Percentiles rank a stretch among this genome's conserved stretches.
These are phyloP conservation scores for Lathyrus tuberosus DNA, from an alignment of 306 rosid genomes.

Conservation along the genomic window DNA sequence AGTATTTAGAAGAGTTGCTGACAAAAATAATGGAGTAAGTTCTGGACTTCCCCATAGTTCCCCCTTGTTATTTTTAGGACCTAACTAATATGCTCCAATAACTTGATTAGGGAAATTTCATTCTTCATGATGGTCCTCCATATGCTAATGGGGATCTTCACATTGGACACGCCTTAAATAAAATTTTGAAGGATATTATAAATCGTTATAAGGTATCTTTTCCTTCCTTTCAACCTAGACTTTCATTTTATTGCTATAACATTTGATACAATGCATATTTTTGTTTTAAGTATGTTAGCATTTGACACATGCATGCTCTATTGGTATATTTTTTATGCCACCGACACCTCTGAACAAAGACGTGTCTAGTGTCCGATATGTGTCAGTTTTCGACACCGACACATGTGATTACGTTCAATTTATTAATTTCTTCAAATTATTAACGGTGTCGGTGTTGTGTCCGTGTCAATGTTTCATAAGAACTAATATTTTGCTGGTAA, in stretches of 20 bases:
- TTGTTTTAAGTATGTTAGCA: conserved; percentile 13
- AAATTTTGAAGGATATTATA: conserved; percentile 93
- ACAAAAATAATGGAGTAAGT: conserved; percentile 83
- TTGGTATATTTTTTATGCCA: conserved; percentile 6
- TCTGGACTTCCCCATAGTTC: conserved; percentile 28
- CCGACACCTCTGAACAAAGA: no score
- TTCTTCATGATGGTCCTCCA: conserved; percentile 98
- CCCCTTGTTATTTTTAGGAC: conserved; percentile 14
- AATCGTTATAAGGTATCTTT: conserved; percentile 87
- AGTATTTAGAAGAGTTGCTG: conserved; percentile 72
- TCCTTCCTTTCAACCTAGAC: conserved; percentile 22
- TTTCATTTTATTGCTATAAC: conserved; percentile 23
- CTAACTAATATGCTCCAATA: conserved; percentile 40
- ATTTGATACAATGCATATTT: conserved; percentile 3
- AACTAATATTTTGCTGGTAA: conserved; percentile 20
- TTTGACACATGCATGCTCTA: conserved; percentile 14
- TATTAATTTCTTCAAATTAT: no score
- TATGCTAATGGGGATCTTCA: conserved; percentile 99
- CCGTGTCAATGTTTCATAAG: background rate
- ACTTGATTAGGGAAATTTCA: conserved; percentile 67
- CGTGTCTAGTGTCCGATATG: no score
- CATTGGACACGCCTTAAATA: conserved; percentile 94
- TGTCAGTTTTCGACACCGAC: no score
- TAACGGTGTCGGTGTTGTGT: no score
- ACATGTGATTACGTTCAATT: no score